These are phyloP conservation scores for Sugiyamaella americana DNA, from an alignment of 805 yeast genomes.

Conservation along the genomic window DNA sequence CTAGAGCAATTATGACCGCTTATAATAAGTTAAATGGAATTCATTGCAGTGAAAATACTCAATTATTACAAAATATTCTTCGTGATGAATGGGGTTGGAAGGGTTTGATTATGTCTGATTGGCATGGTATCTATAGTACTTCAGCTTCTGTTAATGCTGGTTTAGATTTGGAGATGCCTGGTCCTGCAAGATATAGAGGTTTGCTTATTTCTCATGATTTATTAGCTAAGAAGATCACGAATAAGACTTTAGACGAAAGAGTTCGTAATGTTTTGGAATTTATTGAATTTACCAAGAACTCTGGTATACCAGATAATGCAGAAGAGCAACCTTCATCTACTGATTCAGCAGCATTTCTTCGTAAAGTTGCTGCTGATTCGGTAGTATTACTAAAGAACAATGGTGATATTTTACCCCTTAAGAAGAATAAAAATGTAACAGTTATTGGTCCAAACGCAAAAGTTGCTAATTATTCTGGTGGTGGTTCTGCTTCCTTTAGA, in stretches of 20 bases:
- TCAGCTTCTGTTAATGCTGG: slow-evolving; percentile 47
- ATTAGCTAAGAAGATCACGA: slow-evolving; percentile 36
- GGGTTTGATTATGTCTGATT: slow-evolving; percentile 45
- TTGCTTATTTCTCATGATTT: slow-evolving; percentile 39
- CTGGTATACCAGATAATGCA: slow-evolving; percentile 40
- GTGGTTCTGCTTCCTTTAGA: slow-evolving; percentile 51
- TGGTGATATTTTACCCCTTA: slow-evolving; percentile 40
- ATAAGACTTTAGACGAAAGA: slow-evolving; percentile 41
- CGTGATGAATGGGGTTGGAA: slow-evolving; percentile 53
- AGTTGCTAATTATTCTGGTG: slow-evolving; percentile 45
- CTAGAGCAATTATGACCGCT: slow-evolving; percentile 54
- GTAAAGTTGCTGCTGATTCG: slow-evolving; percentile 43
- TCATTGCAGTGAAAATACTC: slow-evolving; percentile 46
- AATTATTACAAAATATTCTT: slow-evolving; percentile 41
- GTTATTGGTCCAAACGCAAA: slow-evolving; percentile 38
- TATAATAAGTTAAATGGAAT: slow-evolving; percentile 59
- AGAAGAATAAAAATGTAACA: slow-evolving; percentile 37
- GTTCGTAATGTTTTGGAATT: slow-evolving; percentile 44
- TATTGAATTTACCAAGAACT: slow-evolving; percentile 36
- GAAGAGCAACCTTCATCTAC: slow-evolving; percentile 35
- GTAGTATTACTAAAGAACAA: slow-evolving; percentile 54
- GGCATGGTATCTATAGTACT: slow-evolving; percentile 36
- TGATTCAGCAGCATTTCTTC: slow-evolving; percentile 39
- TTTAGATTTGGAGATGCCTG: slow-evolving; percentile 61
- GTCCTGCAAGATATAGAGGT: slow-evolving; percentile 44